A percentile compares a stretch with the other conserved stretches of the same genome.
These are phyloP conservation scores for Oryza officinalis DNA, from an alignment of 176 grass and related monocot species.

Conservation along the genomic window DNA sequence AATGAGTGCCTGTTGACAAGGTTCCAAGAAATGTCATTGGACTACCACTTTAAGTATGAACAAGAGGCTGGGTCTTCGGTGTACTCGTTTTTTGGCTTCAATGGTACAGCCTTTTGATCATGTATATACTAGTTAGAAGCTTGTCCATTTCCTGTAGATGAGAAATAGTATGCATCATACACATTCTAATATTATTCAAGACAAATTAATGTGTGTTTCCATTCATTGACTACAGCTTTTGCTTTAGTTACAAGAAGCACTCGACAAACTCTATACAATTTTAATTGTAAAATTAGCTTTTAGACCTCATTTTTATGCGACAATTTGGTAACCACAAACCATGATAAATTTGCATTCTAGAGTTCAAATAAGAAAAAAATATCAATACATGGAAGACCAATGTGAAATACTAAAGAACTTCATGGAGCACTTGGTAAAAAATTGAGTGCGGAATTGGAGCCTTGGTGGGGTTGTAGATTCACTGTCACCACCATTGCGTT, in stretches of 20 bases:
- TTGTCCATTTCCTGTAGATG: background rate
- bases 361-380: background rate
- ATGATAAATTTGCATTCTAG: background rate
- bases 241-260: background rate
- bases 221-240: background rate
- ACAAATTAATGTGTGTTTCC: background rate
- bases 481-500: background rate
- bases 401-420: background rate
- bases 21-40: constrained; percentile 93
- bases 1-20: constrained; percentile 86
- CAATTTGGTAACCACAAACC: background rate
- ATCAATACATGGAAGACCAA: background rate
- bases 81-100: constrained; percentile 89
- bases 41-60: constrained; percentile 97
- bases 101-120: constrained; percentile 41
- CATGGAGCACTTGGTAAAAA: background rate
- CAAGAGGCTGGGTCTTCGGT: constrained; percentile 80
- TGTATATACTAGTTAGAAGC: background rate
- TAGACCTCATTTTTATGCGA: background rate
- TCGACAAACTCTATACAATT: background rate
- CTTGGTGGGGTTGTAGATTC: too few relatives aligned
- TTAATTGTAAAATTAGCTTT: background rate
- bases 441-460: background rate
- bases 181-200: background rate
- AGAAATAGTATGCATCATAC: background rate